phyloP scores from a whole-genome alignment of 352 stramenopile species.

The Pelagophyceae sp. region DNA sequence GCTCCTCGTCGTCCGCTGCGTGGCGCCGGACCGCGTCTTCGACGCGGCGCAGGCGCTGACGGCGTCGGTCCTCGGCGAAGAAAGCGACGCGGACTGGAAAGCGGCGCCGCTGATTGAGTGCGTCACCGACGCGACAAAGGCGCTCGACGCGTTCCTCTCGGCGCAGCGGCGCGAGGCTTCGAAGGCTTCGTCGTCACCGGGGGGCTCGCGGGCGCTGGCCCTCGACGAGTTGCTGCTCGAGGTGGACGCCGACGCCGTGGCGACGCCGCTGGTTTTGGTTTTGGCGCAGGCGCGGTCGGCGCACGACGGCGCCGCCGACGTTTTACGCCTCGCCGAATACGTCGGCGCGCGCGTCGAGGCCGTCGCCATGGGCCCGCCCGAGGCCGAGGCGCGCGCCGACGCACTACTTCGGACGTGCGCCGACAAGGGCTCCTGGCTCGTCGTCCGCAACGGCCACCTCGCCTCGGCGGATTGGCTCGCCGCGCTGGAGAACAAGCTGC shows the following conservation, averaged over 20 bases:
- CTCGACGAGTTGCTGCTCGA: constrained; percentile 33
- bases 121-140: background rate
- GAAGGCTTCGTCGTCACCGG: too few relatives aligned
- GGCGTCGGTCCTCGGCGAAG: background rate
- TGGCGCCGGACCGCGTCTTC: background rate
- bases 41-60: background rate
- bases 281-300: constrained; percentile 92
- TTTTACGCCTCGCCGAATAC: constrained; percentile 82
- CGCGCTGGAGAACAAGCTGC: constrained; percentile 92
- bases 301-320: constrained; percentile 92
- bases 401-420: constrained; percentile 82
- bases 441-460: constrained; percentile 98
- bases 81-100: background rate
- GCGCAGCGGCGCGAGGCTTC: background rate
- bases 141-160: background rate
- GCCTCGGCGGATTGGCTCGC: constrained; percentile 91
- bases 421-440: constrained; percentile 91
- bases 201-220: background rate
- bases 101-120: background rate
- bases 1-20: background rate
- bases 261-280: constrained; percentile 74
- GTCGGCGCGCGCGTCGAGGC: constrained; percentile 83
- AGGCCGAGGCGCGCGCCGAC: constrained; percentile 90
- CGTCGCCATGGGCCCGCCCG: constrained; percentile 94
- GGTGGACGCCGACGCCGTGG: constrained; percentile 65